Conservation (phyloP, 108 stramenopile genomes). For the Ochromonas danica region DNA sequence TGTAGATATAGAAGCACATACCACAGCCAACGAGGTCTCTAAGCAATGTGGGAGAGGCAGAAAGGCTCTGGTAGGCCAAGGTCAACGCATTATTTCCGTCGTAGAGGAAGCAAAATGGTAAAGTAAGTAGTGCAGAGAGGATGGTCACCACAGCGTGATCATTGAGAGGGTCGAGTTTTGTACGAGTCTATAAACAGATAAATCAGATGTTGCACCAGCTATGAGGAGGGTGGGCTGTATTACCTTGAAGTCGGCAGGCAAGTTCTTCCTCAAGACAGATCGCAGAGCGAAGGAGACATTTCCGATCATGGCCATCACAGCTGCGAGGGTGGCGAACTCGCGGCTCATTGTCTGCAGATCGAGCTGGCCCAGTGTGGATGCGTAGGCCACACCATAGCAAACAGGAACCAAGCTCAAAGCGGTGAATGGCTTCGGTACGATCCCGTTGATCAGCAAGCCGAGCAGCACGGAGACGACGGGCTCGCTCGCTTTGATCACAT, state of each 20-base stretch:
- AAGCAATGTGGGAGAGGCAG: neutral
- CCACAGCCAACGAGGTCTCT: neutral
- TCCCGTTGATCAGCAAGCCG: neutral
- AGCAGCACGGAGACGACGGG: slow-evolving; percentile 6
- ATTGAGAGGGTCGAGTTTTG: neutral
- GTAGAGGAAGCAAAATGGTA: neutral
- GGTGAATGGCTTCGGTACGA: slow-evolving; percentile 5
- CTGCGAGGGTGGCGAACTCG: neutral
- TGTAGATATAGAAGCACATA: slow-evolving; percentile 22
- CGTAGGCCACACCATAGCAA: slow-evolving; percentile 9
- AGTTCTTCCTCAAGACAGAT: slow-evolving; percentile 3
- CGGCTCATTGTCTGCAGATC: neutral
- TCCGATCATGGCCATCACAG: slow-evolving; percentile 4
- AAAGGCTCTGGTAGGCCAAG: neutral
- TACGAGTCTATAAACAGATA: neutral
- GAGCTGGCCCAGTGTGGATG: slow-evolving; percentile 7
- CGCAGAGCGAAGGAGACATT: slow-evolving; percentile 5
- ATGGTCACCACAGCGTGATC: neutral
- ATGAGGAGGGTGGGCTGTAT: neutral
- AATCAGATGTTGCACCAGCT: neutral
- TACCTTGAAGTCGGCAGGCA: neutral
- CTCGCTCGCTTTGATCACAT: slow-evolving; percentile 25
- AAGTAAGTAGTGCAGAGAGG: neutral
- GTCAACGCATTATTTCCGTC: neutral
- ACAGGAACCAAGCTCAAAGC: neutral